Evolutionary conservation across 202 grass and related monocot genomes (phyloP), one percentile per base, ranked within the genome.

Genomic region (Eragrostis tef): DNA sequence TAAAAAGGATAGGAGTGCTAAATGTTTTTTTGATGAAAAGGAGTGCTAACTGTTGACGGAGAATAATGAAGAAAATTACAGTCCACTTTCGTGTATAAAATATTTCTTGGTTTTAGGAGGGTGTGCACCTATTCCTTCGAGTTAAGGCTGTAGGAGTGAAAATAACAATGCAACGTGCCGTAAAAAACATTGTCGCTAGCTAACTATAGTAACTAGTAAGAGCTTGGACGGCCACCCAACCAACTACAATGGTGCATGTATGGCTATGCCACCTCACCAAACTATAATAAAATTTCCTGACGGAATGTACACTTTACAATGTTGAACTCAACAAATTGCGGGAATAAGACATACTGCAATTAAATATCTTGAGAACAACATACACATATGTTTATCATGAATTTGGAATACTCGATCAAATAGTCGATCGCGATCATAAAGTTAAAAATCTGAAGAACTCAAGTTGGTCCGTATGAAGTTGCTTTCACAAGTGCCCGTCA

Each of bases 401-500:
- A n/a, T n/a, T 12, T 5, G 46, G 9, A 26, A 46, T 66, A 56
- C 60, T 70, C 29, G 29, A 31, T 31, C 15, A 78, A 71, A 59
- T 61, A 70, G 27, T 78, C n/a, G 65, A 63, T 78, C 73, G 6
- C 53, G 14, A 62, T 84, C 19, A 41, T 20, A 19, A 29, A 19
- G 1, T 70, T 59, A 34, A 51, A 49, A 49, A 46, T 36, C 49
- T 57, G 22, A 20, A 64, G 25, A 67, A 73, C 29, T 44, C 11
- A 7, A 56, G 29, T 31, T 31, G 56, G 45, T 71, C 83, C 67
- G 43, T 64, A 26, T 14, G 17, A 45, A 64, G 21, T n/a, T 85
- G 63, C 57, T 59, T 70, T 77, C 65, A 48, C 3, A 49, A 80
- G 70, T 68, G 68, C 12, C 67, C 66, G 74, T 67, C 67, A 67